Conservation (phyloP, 2,329 filamentous ascomycete species). For the Dissoconium aciculare region DNA sequence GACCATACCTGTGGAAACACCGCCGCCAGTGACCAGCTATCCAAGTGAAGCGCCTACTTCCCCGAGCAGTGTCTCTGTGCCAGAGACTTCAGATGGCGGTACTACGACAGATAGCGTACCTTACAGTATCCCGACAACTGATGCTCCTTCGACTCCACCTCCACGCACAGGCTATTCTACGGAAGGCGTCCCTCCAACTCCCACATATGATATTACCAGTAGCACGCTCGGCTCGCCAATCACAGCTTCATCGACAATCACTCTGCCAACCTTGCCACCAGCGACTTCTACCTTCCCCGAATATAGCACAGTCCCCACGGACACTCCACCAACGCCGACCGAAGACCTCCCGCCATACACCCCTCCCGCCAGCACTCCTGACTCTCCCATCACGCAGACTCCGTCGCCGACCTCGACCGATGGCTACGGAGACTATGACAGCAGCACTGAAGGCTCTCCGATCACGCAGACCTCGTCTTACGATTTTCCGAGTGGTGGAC, state of each 20-base stretch:
- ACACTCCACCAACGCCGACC: neutral
- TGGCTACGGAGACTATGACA: neutral
- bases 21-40: too few relatives aligned
- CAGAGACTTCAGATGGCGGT: too few relatives aligned
- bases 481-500: neutral
- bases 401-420: neutral
- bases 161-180: too few relatives aligned
- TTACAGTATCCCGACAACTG: neutral
- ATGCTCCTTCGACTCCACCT: neutral
- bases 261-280: neutral
- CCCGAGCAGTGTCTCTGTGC: too few relatives aligned
- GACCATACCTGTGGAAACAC: too few relatives aligned
- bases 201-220: too few relatives aligned
- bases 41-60: too few relatives aligned
- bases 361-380: neutral
- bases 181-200: too few relatives aligned
- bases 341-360: neutral
- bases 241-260: neutral
- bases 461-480: neutral
- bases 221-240: neutral
- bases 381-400: conserved; percentile 1
- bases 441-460: too few relatives aligned
- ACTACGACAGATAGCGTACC: neutral
- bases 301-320: neutral
- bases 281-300: neutral